phyloP scores from a whole-genome alignment of 768 basidiomycete genomes.

The Termitomyces sp. region DNA sequence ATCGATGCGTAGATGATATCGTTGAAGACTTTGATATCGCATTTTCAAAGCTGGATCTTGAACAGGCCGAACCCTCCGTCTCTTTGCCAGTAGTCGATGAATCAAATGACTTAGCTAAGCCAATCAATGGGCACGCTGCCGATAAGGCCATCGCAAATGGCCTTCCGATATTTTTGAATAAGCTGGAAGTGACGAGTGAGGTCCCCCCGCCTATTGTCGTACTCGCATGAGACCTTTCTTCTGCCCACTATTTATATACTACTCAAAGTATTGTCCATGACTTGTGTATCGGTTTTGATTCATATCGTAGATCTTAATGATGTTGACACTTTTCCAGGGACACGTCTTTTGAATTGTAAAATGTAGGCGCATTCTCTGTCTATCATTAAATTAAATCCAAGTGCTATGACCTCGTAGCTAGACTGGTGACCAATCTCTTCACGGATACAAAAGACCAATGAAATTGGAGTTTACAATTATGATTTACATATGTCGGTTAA shows the following conservation, averaged over 20 bases:
- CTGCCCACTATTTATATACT: background rate
- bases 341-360: too few species aligned
- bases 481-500: too few species aligned
- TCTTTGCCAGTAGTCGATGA: background rate
- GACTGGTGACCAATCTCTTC: too few species aligned
- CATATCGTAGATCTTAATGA: too few species aligned
- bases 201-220: background rate
- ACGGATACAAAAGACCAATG: too few species aligned
- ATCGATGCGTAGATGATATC: slow-evolving; percentile 6
- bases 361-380: too few species aligned
- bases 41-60: background rate
- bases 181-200: background rate
- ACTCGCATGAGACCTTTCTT: background rate
- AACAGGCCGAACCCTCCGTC: background rate
- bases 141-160: background rate
- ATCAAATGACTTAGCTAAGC: background rate
- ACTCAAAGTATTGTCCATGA: too few species aligned
- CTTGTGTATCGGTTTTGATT: too few species aligned
- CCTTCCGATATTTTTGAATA: background rate
- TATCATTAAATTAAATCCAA: too few species aligned
- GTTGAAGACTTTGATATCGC: slow-evolving; percentile 11
- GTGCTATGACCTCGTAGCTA: too few species aligned
- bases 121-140: background rate
- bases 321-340: too few species aligned
- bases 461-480: background rate